Evolutionary conservation across 352 stramenopile genomes (phyloP), one percentile per base, ranked within the genome.

Genomic region (Hyaloperonospora arabidopsidis): DNA sequence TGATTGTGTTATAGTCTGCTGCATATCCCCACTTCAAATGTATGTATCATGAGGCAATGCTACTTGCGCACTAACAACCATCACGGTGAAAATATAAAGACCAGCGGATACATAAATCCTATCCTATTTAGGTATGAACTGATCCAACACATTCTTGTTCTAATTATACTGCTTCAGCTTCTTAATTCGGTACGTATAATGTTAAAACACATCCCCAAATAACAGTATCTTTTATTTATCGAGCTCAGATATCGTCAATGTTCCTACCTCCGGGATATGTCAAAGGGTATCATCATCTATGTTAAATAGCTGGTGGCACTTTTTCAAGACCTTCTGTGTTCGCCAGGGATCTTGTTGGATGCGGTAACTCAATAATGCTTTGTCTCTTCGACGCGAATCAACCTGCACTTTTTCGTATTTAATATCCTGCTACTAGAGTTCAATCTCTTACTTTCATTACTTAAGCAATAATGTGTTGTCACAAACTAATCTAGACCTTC

Each of bases 131-230:
- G n/a, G n/a, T n/a, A 99, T 85, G 64, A 97, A 99, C 69, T 99
- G 97, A 67, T 99, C 95, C 43, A 99, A 87, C 0, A 97, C 97
- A 74, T 99, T 99, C 65, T 99, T 99, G 84, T 99, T 99, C 28
- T 99, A 95, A 51, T 75, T 95, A 63, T 98, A 99, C 54, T 97
- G 95, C 64, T 98, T 97, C 39, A 99, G 71, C 49, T 97, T 90
- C 32, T 98, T 95, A 53, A 96, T 98, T 60, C 90, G 87, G 19
- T 83, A 79, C 41, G 97, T 95, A 59, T 98, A 89, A 45, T 90
- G 73, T 50, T 93, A 93, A 63, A 98, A 97, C 29, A 99, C 81
- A 2, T 95, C 84, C 18, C 82, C 72, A 45, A 95, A 95, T 5
- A 81, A 71, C 36, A 97, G 67, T 14, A 67, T 68, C 63, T 92